A percentile compares a stretch with the other conserved stretches of the same genome.
Conservation (phyloP, 225 moss, liverwort and hornwort genomes). For the Pseudisothecium myosuroides region DNA sequence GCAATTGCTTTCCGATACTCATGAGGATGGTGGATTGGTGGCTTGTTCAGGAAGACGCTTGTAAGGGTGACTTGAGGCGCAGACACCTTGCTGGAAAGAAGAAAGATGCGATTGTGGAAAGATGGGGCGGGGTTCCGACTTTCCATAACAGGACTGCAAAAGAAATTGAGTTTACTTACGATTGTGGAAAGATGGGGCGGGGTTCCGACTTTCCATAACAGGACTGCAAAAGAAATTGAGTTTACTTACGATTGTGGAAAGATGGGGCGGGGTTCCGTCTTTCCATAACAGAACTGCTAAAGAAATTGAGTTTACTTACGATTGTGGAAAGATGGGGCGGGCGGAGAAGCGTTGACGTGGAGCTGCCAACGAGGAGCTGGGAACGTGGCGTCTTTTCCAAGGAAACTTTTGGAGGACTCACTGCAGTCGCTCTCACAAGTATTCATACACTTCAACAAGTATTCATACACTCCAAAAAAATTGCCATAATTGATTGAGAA, state of each 20-base stretch:
- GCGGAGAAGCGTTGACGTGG: neutral
- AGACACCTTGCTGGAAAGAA: neutral
- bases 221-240: neutral
- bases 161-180: no score
- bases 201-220: neutral
- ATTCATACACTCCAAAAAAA: neutral
- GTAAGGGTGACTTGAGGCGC: neutral
- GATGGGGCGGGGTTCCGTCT: neutral
- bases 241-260: neutral
- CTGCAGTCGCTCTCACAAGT: no score
- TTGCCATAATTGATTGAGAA: neutral
- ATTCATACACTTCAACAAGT: neutral
- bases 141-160: neutral
- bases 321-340: neutral
- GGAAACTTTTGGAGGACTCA: neutral
- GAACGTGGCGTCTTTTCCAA: neutral
- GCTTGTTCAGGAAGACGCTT: neutral
- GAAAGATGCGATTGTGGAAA: neutral
- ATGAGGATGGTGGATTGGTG: neutral
- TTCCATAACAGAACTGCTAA: neutral
- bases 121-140: neutral
- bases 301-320: neutral
- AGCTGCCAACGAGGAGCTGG: neutral
- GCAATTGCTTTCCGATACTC: neutral
- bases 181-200: neutral